Percentiles rank a stretch among this genome's conserved stretches.
Conservation (phyloP, 768 basidiomycete genomes). For the Amanita phalloides region DNA sequence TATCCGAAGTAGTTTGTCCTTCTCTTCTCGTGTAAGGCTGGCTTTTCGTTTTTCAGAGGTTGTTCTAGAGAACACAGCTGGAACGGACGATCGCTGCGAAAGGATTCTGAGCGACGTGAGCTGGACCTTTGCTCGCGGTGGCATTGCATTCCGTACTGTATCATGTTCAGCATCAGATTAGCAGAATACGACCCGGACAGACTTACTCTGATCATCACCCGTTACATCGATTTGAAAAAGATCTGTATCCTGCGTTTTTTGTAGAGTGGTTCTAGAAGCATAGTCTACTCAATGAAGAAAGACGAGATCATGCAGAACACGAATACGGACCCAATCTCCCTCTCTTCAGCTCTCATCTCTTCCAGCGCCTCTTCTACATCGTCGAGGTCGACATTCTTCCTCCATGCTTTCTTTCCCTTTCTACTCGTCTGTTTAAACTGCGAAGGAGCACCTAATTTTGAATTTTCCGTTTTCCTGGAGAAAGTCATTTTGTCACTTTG, state of each 20-base stretch:
- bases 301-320: not conserved
- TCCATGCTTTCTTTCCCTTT: constrained; percentile 90
- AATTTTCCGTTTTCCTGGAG: constrained; percentile 11
- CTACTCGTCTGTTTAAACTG: constrained; percentile 63
- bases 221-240: constrained; percentile 73
- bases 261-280: constrained; percentile 40
- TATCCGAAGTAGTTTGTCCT: constrained; percentile 66
- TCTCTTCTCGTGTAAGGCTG: constrained; percentile 51
- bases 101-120: constrained; percentile 74
- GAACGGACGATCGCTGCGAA: constrained; percentile 77
- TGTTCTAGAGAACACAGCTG: constrained; percentile 59
- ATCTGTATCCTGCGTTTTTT: constrained; percentile 60
- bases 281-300: not conserved
- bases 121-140: constrained; percentile 39
- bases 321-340: constrained; percentile 57
- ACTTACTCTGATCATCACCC: constrained; percentile 66
- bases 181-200: not conserved
- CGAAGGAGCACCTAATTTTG: constrained; percentile 41
- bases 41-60: constrained; percentile 32
- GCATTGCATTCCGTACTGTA: constrained; percentile 51
- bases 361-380: constrained; percentile 57
- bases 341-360: constrained; percentile 68
- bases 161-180: not conserved
- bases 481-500: not conserved
- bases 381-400: constrained; percentile 84